Evolutionary conservation across 768 basidiomycete genomes (phyloP).

Genomic region (Suillus americanus): DNA sequence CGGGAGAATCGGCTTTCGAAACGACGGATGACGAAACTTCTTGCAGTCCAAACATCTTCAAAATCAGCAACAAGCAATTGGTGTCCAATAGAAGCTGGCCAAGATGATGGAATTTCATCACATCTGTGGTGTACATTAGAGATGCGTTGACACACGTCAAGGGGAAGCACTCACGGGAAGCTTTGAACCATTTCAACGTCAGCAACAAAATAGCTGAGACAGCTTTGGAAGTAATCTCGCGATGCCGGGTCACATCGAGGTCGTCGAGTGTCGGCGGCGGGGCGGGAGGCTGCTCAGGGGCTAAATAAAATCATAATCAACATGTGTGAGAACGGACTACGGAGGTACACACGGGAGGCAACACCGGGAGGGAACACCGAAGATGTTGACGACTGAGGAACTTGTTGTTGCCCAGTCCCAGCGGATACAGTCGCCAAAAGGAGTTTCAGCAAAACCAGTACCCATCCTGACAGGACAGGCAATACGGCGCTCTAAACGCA

Average conservation of each 20-base stretch:
- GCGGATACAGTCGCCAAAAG: slow-evolving; percentile 92
- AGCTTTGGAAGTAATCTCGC: slow-evolving; percentile 96
- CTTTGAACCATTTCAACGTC: slow-evolving; percentile 97
- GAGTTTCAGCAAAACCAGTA: slow-evolving; percentile 89
- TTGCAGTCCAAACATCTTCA: slow-evolving; percentile 98
- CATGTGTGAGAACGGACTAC: background rate
- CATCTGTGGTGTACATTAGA: slow-evolving; percentile 51
- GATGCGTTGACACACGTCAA: background rate
- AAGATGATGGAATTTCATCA: slow-evolving; percentile 98
- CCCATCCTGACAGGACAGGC: slow-evolving; percentile 85
- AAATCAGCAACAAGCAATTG: slow-evolving; percentile 87
- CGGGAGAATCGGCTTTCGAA: slow-evolving; percentile 85
- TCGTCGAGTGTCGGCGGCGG: slow-evolving; percentile 85
- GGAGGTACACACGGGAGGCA: slow-evolving; percentile 51
- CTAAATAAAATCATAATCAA: slow-evolving; percentile 29
- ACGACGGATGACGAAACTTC: slow-evolving; percentile 83
- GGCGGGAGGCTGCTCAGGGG: slow-evolving; percentile 59
- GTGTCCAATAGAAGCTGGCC: slow-evolving; percentile 95
- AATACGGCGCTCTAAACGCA: slow-evolving; percentile 70
- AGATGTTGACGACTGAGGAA: slow-evolving; percentile 65
- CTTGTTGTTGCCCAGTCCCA: slow-evolving; percentile 52
- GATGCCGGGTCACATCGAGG: slow-evolving; percentile 89
- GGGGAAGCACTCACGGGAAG: slow-evolving; percentile 71
- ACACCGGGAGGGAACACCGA: slow-evolving; percentile 73
- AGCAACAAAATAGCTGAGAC: slow-evolving; percentile 92